Evolutionary conservation across 164 flowering plant genomes (phyloP).

Genomic region (Taxillus chinensis): DNA sequence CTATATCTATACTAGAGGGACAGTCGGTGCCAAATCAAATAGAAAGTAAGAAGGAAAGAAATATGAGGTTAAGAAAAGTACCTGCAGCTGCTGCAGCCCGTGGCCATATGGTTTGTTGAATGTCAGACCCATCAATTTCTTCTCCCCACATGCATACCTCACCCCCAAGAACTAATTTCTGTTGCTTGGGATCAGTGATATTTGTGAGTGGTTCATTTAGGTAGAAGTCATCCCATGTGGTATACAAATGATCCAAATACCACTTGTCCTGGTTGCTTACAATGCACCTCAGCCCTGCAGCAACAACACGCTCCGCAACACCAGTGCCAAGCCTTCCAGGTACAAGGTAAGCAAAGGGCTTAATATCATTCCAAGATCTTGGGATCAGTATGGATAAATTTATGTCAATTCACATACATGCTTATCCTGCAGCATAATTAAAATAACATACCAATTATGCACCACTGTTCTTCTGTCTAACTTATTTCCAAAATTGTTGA

Average conservation of each 20-base stretch:
- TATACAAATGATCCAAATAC: constrained; percentile 75
- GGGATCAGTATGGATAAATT: no score
- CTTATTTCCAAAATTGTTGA: constrained; percentile 67
- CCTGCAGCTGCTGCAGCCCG: constrained; percentile 99
- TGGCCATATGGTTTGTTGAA: constrained; percentile 89
- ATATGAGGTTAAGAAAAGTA: constrained; percentile 13
- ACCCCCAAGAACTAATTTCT: constrained; percentile 64
- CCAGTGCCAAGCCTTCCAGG: constrained; percentile 59
- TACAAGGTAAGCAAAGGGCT: background rate
- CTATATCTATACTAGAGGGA: no score
- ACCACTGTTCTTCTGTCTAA: constrained; percentile 66
- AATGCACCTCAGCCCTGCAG: constrained; percentile 71
- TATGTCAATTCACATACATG: no score
- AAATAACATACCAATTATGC: constrained; percentile 61
- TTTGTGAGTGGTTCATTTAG: constrained; percentile 63
- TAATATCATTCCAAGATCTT: no score
- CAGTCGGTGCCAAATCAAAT: no score
- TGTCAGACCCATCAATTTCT: constrained; percentile 56
- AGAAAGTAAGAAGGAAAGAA: no score
- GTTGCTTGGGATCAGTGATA: constrained; percentile 45
- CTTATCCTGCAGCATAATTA: no score
- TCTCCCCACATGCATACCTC: constrained; percentile 97
- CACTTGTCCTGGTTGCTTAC: constrained; percentile 86
- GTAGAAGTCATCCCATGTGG: constrained; percentile 59
- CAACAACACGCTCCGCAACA: constrained; percentile 53